A percentile compares a stretch with the other conserved stretches of the same genome.
phyloP scores from a whole-genome alignment of 2,329 filamentous ascomycete species.

The Hymenoscyphus fructigenus region DNA sequence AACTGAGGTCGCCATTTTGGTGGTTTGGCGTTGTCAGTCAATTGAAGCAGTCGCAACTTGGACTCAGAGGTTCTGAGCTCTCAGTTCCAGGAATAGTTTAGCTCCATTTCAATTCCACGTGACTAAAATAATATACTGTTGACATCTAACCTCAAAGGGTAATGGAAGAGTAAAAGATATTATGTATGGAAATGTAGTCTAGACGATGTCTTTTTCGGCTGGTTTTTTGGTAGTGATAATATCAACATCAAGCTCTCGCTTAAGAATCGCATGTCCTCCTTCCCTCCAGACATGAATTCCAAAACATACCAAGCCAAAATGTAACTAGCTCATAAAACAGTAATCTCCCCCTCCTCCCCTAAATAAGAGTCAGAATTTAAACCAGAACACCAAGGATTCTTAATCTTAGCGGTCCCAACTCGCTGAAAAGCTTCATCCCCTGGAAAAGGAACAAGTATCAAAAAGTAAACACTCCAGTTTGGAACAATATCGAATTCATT shows the following conservation, averaged over 20 bases:
- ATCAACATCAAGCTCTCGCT: no score
- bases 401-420: background rate
- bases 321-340: no score
- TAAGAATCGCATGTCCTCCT: no score
- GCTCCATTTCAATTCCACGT: background rate
- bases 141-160: background rate
- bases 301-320: no score
- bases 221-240: no score
- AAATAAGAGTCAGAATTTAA: no score
- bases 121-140: background rate
- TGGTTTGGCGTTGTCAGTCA: slow-evolving; percentile 4
- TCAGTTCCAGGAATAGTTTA: slow-evolving; percentile 3
- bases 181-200: background rate
- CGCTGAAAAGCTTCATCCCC: background rate
- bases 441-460: background rate
- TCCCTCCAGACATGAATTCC: no score
- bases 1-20: slow-evolving; percentile 24
- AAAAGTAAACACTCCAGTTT: background rate
- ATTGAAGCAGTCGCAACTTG: background rate
- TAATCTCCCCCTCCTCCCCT: no score
- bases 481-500: background rate
- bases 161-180: background rate
- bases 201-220: no score
- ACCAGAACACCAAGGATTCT: background rate
- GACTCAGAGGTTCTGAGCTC: background rate